Conservation (phyloP, 208 protist species). For the Leishmania braziliensis region DNA sequence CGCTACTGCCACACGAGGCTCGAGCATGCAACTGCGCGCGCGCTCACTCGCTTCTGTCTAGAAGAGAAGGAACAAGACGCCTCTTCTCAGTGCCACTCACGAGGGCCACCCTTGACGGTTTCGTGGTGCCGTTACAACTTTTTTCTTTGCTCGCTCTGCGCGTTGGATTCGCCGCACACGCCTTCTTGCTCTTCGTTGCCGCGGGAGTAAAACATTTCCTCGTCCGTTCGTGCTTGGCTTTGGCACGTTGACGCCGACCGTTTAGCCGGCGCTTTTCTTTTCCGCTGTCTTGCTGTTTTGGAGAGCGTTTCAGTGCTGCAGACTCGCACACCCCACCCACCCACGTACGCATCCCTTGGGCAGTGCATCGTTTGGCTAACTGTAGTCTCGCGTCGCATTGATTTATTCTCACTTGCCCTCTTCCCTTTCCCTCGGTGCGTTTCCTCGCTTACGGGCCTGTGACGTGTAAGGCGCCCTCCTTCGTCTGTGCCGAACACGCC, state of each 20-base stretch:
- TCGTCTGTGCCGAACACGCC: background rate
- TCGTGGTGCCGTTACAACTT: background rate
- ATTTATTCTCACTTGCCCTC: background rate
- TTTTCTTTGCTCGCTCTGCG: background rate
- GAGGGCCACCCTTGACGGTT: background rate
- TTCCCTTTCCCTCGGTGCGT: background rate
- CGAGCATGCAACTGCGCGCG: background rate
- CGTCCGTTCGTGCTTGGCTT: too few relatives aligned
- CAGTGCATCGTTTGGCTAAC: background rate
- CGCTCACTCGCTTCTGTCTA: background rate
- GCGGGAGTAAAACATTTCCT: background rate
- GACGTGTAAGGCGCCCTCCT: background rate
- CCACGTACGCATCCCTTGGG: background rate
- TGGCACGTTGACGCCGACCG: background rate
- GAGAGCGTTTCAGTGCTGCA: background rate
- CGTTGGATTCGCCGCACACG: background rate
- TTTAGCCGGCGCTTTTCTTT: background rate
- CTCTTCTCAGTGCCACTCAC: background rate
- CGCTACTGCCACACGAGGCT: background rate
- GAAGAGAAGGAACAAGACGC: background rate
- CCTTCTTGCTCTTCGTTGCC: conserved; percentile 4
- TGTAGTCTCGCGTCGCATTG: background rate
- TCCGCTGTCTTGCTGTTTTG: background rate
- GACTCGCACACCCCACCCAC: background rate
- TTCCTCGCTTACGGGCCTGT: background rate